Conservation (phyloP, 352 stramenopile genomes). For the Pythium rishiriense region DNA sequence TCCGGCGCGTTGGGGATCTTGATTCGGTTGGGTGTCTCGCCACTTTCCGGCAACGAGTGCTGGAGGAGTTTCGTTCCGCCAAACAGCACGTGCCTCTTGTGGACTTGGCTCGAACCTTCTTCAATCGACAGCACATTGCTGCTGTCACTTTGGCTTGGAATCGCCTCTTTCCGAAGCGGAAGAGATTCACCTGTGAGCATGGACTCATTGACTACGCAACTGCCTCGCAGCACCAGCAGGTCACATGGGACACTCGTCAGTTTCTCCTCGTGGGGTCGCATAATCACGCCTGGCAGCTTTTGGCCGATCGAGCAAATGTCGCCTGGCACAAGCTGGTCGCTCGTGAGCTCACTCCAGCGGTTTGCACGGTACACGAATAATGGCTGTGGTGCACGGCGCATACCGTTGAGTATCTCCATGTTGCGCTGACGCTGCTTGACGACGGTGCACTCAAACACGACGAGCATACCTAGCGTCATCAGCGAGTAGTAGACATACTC, state of each 20-base stretch:
- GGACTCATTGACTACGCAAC: slow-evolving; percentile 94
- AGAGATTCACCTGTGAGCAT: slow-evolving; percentile 96
- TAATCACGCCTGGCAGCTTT: slow-evolving; percentile 23
- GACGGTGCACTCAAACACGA: slow-evolving; percentile 94
- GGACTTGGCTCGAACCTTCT: slow-evolving; percentile 31
- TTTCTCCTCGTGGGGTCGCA: slow-evolving; percentile 21
- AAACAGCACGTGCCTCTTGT: slow-evolving; percentile 78
- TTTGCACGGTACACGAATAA: slow-evolving; percentile 83
- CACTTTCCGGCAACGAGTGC: slow-evolving; percentile 24
- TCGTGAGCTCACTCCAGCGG: slow-evolving; percentile 62
- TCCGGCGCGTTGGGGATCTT: slow-evolving; percentile 61
- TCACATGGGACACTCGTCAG: slow-evolving; percentile 82
- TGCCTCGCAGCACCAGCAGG: slow-evolving; percentile 89
- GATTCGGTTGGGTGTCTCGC: background rate
- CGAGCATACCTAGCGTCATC: slow-evolving; percentile 94
- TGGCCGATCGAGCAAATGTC: slow-evolving; percentile 85
- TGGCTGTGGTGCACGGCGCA: slow-evolving; percentile 60
- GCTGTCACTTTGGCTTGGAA: slow-evolving; percentile 17
- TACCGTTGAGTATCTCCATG: slow-evolving; percentile 87
- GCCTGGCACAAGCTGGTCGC: slow-evolving; percentile 74
- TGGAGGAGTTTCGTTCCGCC: slow-evolving; percentile 65
- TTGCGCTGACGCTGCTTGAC: slow-evolving; percentile 89
- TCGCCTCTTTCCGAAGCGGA: slow-evolving; percentile 90
- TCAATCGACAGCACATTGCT: slow-evolving; percentile 27
- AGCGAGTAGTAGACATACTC: slow-evolving; percentile 97